phyloP scores from a whole-genome alignment of 1,284 basidiomycete genomes.

The Meira nashicola region DNA sequence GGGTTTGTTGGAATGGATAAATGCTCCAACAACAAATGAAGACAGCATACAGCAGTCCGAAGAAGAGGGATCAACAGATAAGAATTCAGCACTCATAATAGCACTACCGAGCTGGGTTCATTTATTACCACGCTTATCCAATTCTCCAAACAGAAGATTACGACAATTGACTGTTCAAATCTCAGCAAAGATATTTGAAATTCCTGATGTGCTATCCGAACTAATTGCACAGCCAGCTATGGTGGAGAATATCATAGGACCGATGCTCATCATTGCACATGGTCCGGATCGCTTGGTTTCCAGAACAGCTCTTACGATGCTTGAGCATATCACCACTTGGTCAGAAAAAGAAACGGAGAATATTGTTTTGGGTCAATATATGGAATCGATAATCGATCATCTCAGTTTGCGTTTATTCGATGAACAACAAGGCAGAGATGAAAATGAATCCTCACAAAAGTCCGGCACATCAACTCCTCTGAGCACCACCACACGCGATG shows the following conservation, averaged over 20 bases:
- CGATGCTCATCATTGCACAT: conserved; percentile 70
- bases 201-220: conserved; percentile 59
- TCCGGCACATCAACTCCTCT: not conserved
- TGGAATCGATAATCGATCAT: conserved; percentile 2
- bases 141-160: conserved; percentile 75
- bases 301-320: conserved; percentile 58
- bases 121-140: conserved; percentile 73
- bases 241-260: conserved; percentile 67
- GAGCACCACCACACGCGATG: conserved; percentile 20
- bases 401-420: not conserved
- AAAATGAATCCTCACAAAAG: not conserved
- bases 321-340: conserved; percentile 55
- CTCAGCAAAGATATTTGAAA: conserved; percentile 64
- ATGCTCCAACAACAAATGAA: conserved; percentile 44
- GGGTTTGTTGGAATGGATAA: conserved; percentile 70
- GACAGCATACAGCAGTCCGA: conserved; percentile 14
- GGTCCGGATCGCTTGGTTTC: conserved; percentile 69
- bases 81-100: conserved; percentile 59
- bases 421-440: not conserved
- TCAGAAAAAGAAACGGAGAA: not conserved
- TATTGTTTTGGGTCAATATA: not conserved
- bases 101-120: conserved; percentile 73
- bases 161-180: conserved; percentile 66
- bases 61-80: conserved; percentile 17
- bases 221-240: conserved; percentile 64